Percentiles rank a stretch among this genome's conserved stretches.
These are phyloP conservation scores for Beauveria caledonica DNA, from an alignment of 2,329 filamentous ascomycete genomes.

Conservation along the genomic window DNA sequence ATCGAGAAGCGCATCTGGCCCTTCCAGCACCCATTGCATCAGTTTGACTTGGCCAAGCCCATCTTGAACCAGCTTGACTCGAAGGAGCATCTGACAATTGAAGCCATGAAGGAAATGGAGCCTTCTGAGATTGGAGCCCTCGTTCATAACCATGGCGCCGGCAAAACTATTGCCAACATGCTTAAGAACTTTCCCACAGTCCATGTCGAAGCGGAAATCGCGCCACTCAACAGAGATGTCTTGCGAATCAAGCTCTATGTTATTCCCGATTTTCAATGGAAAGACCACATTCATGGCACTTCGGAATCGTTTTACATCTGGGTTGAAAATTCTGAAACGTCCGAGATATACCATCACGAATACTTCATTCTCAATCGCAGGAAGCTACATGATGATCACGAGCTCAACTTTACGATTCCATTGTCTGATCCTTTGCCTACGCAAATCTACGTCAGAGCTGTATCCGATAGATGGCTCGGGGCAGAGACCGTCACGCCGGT, in stretches of 20 bases:
- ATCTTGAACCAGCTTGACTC: conserved; percentile 78
- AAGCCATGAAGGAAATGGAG: conserved; percentile 88
- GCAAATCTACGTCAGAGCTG: conserved; percentile 90
- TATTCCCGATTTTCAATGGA: conserved; percentile 88
- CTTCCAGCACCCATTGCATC: conserved; percentile 87
- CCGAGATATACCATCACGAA: conserved; percentile 95
- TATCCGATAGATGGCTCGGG: conserved; percentile 93
- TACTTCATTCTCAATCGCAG: conserved; percentile 87
- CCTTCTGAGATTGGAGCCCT: conserved; percentile 79
- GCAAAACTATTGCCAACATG: conserved; percentile 69
- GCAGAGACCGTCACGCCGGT: conserved; percentile 93
- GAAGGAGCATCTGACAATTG: conserved; percentile 69
- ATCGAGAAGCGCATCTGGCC: conserved; percentile 96
- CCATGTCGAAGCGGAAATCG: conserved; percentile 86
- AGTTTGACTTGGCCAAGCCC: conserved; percentile 83
- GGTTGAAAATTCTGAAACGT: conserved; percentile 97
- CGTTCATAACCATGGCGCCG: conserved; percentile 85
- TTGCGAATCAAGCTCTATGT: conserved; percentile 82
- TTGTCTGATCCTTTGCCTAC: conserved; percentile 86
- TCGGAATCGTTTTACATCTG: conserved; percentile 98
- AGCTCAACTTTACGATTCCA: conserved; percentile 95
- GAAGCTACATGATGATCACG: conserved; percentile 92
- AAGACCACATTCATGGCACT: conserved; percentile 84
- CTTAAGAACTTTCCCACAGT: conserved; percentile 89
- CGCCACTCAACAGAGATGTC: conserved; percentile 89